These are phyloP conservation scores for Xanthoconium separans DNA, from an alignment of 1,284 basidiomycete species.

Conservation along the genomic window DNA sequence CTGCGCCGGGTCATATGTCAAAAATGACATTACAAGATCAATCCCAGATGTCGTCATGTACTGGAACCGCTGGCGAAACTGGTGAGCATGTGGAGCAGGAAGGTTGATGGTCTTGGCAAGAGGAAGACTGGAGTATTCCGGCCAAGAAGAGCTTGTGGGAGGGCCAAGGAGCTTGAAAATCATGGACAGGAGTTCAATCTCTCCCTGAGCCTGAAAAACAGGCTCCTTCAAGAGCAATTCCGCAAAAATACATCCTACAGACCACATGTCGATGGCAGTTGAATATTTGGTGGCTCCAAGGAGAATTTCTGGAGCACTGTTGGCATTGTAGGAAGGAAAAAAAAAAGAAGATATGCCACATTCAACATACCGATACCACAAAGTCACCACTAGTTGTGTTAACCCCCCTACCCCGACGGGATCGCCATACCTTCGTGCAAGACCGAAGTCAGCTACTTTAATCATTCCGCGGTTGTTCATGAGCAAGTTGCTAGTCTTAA, in stretches of 20 bases:
- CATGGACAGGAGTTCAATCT: conserved; percentile 90
- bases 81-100: conserved; percentile 71
- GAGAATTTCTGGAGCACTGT: conserved; percentile 92
- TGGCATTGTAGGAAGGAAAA: conserved; percentile 10
- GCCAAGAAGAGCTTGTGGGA: conserved; percentile 86
- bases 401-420: conserved; percentile 90
- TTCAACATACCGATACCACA: conserved; percentile 91
- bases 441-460: conserved; percentile 98
- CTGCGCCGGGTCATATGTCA: conserved; percentile 87
- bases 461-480: conserved; percentile 99
- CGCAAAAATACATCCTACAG: conserved; percentile 98
- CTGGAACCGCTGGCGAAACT: conserved; percentile 76
- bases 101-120: conserved; percentile 78
- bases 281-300: conserved; percentile 92
- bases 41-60: conserved; percentile 83
- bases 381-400: conserved; percentile 96
- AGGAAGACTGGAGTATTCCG: conserved; percentile 76
- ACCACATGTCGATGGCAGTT: conserved; percentile 98
- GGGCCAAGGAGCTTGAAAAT: conserved; percentile 93
- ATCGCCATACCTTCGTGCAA: conserved; percentile 94
- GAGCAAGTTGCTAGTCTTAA: conserved; percentile 96
- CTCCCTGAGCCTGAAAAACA: conserved; percentile 93
- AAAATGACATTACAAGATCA: conserved; percentile 78
- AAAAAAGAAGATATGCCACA: conserved; percentile 6
- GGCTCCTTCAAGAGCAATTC: conserved; percentile 94